A percentile compares a stretch with the other conserved stretches of the same genome.
phyloP scores from a whole-genome alignment of 129 eudicot species.

The Logfia minima region DNA sequence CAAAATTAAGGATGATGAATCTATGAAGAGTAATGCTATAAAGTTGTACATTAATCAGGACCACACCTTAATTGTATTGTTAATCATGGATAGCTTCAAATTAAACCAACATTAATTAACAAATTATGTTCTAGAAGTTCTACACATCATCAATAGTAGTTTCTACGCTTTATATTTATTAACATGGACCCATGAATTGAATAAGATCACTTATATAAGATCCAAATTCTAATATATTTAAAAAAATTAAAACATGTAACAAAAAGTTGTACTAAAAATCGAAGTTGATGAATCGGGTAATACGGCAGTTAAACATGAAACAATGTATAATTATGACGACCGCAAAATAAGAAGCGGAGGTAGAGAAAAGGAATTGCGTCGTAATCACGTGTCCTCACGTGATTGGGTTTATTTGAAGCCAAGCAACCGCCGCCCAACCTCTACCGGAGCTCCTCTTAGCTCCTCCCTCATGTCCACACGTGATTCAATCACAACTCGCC shows the following conservation, averaged over 20 bases:
- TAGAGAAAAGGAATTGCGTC: slow-evolving; percentile 12
- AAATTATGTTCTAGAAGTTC: background rate
- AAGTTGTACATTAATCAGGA: background rate
- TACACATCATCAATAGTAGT: background rate
- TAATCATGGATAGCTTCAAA: background rate
- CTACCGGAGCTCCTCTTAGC: slow-evolving; percentile 13
- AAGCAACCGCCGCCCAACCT: slow-evolving; percentile 52
- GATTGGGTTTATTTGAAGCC: slow-evolving; percentile 51
- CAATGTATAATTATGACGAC: background rate
- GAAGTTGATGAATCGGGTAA: background rate
- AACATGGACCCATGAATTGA: too few species aligned
- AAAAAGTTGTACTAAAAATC: too few species aligned
- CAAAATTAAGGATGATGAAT: background rate
- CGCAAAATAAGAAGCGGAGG: slow-evolving; percentile 23
- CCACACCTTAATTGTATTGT: background rate
- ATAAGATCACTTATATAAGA: background rate
- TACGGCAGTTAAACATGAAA: background rate
- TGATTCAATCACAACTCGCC: slow-evolving; percentile 35
- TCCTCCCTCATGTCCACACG: slow-evolving; percentile 46
- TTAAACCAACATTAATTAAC: background rate
- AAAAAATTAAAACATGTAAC: too few species aligned
- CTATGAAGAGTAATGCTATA: too few species aligned
- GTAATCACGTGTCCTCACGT: slow-evolving; percentile 60
- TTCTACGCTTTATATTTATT: too few species aligned
- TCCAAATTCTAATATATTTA: too few species aligned